Conservation (phyloP, 495 filamentous ascomycete genomes). For the Astrothelium subdiscretum region DNA sequence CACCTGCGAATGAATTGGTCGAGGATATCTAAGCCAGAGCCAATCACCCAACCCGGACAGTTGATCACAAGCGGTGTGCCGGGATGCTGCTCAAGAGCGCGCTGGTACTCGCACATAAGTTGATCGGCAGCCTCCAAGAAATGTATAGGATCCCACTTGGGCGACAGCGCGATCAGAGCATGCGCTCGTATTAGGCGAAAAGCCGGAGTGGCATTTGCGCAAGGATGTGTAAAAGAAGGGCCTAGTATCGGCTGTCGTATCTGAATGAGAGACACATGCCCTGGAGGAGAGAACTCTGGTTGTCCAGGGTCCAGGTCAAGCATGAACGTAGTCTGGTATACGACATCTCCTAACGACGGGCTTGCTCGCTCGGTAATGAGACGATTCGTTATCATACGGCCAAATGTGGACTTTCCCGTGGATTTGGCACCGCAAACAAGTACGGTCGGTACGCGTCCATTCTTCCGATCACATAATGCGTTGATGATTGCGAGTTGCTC, state of each 20-base stretch:
- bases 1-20: constrained; percentile 49
- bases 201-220: constrained; percentile 24
- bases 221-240: constrained; percentile 63
- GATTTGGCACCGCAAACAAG: constrained; percentile 71
- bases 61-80: constrained; percentile 63
- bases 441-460: constrained; percentile 23
- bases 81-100: constrained; percentile 30
- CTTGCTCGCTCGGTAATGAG: constrained; percentile 33
- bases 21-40: constrained; percentile 59
- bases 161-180: constrained; percentile 57
- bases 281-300: constrained; percentile 69
- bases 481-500: neutral
- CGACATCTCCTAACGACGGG: too few relatives aligned
- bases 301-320: constrained; percentile 79
- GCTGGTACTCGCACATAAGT: constrained; percentile 52
- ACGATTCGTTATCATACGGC: constrained; percentile 61
- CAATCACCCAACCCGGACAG: constrained; percentile 73
- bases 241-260: constrained; percentile 55
- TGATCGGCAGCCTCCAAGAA: constrained; percentile 58
- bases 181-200: constrained; percentile 50
- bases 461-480: neutral
- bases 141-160: constrained; percentile 57
- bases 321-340: constrained; percentile 38
- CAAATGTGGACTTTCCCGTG: constrained; percentile 80
- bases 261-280: constrained; percentile 60